A percentile compares a stretch with the other conserved stretches of the same genome.
phyloP scores from a whole-genome alignment of 2,329 filamentous ascomycete genomes.

The Colletotrichum liaoningense region DNA sequence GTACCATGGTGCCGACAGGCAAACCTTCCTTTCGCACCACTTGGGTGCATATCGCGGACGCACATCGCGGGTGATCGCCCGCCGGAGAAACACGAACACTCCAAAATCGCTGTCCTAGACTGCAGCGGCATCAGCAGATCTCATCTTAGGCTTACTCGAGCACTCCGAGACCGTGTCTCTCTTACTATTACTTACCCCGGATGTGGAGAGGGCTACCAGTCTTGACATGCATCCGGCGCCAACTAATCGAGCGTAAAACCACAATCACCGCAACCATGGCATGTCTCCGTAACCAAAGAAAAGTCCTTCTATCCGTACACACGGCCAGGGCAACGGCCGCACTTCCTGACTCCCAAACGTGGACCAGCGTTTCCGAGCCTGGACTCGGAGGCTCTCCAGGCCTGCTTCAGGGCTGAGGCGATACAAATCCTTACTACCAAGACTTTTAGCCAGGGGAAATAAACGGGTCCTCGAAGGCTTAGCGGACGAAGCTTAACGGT shows the following conservation, averaged over 20 bases:
- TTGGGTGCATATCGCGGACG: constrained; percentile 3
- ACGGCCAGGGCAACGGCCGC: not conserved
- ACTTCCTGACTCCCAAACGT: constrained; percentile 29
- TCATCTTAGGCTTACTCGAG: not conserved
- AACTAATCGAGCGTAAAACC: constrained; percentile 20
- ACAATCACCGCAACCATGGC: not conserved
- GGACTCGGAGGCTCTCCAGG: not conserved
- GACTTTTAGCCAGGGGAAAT: not conserved
- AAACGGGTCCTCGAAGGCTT: constrained; percentile 16
- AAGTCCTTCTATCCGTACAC: not conserved
- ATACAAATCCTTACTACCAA: constrained; percentile 19
- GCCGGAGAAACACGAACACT: not conserved
- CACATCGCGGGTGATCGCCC: not conserved
- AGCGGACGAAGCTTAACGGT: not conserved
- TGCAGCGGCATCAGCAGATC: not conserved
- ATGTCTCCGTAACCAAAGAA: constrained; percentile 2
- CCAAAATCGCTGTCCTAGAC: not conserved
- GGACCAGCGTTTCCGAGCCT: constrained; percentile 23
- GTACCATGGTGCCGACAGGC: not conserved
- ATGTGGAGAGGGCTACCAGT: not conserved
- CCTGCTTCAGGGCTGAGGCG: not conserved
- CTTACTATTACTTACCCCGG: not conserved
- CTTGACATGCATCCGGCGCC: not conserved
- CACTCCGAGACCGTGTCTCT: not conserved
- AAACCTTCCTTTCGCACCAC: not conserved